Evolutionary conservation across 2,329 filamentous ascomycete species (phyloP).

Genomic region (Alternaria novae-zelandiae): DNA sequence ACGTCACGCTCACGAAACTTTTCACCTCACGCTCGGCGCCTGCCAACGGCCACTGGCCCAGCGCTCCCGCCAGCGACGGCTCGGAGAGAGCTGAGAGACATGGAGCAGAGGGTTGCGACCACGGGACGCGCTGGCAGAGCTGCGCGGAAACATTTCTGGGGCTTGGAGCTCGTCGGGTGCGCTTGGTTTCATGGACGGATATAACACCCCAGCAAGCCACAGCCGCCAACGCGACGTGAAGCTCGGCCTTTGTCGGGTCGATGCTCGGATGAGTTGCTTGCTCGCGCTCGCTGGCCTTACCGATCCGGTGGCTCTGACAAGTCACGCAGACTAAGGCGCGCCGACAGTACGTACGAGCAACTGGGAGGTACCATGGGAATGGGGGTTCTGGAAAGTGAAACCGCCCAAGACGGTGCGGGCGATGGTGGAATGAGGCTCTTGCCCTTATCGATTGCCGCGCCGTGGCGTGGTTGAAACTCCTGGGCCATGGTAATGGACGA

Average conservation of each 20-base stretch:
- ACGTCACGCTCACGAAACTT: conserved; percentile 27
- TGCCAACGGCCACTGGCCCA: not conserved
- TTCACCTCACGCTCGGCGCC: conserved; percentile 13
- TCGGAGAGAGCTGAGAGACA: not conserved
- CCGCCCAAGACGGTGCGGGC: not conserved
- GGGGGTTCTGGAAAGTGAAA: not conserved
- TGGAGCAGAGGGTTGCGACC: not conserved
- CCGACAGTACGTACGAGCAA: conserved; percentile 7
- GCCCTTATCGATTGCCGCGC: conserved; percentile 28
- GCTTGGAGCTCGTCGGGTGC: conserved; percentile 18
- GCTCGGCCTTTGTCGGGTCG: conserved; percentile 25
- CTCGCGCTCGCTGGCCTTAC: conserved; percentile 13
- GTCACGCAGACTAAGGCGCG: conserved; percentile 10
- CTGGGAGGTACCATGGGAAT: conserved; percentile 8
- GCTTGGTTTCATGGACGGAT: conserved; percentile 26
- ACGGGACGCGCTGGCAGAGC: not conserved
- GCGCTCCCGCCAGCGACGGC: not conserved
- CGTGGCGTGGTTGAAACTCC: conserved; percentile 21
- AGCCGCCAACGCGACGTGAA: conserved; percentile 22
- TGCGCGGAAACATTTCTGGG: not conserved
- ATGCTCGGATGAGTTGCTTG: conserved; percentile 32
- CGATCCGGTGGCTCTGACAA: conserved; percentile 17
- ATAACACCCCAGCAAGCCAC: conserved; percentile 31
- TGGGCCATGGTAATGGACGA: conserved; percentile 2
- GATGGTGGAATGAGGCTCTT: conserved; percentile 19